Percentiles rank a stretch among this genome's conserved stretches.
phyloP scores from a whole-genome alignment of 768 basidiomycete species.

The Agaricus subrufescens region DNA sequence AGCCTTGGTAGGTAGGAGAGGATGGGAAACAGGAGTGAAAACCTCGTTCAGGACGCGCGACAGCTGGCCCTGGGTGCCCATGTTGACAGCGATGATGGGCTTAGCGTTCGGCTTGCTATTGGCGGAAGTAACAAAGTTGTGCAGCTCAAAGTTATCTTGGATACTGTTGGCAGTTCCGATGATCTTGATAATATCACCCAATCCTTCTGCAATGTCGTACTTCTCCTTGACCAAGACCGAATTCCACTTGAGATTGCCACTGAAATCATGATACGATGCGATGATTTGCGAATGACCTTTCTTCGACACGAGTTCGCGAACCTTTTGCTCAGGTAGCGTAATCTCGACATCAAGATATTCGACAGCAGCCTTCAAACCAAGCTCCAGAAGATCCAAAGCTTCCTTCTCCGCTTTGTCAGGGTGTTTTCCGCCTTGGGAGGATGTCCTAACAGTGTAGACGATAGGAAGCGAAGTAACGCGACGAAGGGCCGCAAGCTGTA shows the following conservation, averaged over 20 bases:
- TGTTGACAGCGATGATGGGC: constrained; percentile 93
- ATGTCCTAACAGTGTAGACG: constrained; percentile 87
- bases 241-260: constrained; percentile 80
- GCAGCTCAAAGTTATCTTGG: constrained; percentile 76
- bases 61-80: constrained; percentile 85
- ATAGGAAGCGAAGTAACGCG: constrained; percentile 78
- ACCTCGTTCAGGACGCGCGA: constrained; percentile 83
- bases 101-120: constrained; percentile 46
- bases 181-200: constrained; percentile 91
- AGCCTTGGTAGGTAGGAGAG: constrained; percentile 76
- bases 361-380: constrained; percentile 78
- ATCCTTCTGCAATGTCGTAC: constrained; percentile 55
- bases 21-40: constrained; percentile 89
- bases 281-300: constrained; percentile 80
- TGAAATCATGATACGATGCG: constrained; percentile 95
- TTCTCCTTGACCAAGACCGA: constrained; percentile 60
- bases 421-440: constrained; percentile 87
- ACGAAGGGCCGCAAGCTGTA: constrained; percentile 77
- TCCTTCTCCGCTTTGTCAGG: constrained; percentile 72
- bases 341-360: constrained; percentile 95
- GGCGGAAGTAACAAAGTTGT: constrained; percentile 58
- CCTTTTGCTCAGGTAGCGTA: constrained; percentile 57
- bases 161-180: constrained; percentile 77
- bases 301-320: constrained; percentile 50
- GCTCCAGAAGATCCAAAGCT: constrained; percentile 68